phyloP scores from a whole-genome alignment of 225 moss, liverwort and hornwort species.

The Asterella californica region DNA sequence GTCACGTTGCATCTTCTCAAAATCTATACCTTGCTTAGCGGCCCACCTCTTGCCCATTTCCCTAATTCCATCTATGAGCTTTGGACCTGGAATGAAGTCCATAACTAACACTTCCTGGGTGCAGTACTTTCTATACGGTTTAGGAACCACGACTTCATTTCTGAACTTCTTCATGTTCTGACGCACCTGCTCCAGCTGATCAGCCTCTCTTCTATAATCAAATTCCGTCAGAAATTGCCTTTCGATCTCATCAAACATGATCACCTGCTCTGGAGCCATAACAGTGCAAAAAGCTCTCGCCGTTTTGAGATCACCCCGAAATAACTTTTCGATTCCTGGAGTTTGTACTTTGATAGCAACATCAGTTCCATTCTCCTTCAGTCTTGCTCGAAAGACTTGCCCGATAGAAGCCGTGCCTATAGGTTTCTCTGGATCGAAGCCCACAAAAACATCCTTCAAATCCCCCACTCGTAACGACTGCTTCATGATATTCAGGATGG shows the following conservation, averaged over 20 bases:
- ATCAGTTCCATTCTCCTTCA: slow-evolving; percentile 24
- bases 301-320: slow-evolving; percentile 25
- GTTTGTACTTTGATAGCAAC: slow-evolving; percentile 33
- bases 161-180: slow-evolving; percentile 25
- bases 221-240: slow-evolving; percentile 33
- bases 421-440: slow-evolving; percentile 1
- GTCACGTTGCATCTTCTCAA: slow-evolving; percentile 21
- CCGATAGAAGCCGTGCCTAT: slow-evolving; percentile 32
- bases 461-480: slow-evolving; percentile 18
- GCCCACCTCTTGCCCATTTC: slow-evolving; percentile 32
- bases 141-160: slow-evolving; percentile 27
- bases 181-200: slow-evolving; percentile 30
- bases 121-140: slow-evolving; percentile 32
- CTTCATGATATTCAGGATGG: slow-evolving; percentile 19
- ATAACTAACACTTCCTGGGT: slow-evolving; percentile 35
- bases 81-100: slow-evolving; percentile 36
- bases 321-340: slow-evolving; percentile 24
- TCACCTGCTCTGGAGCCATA: slow-evolving; percentile 29
- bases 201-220: slow-evolving; percentile 31
- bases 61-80: slow-evolving; percentile 38
- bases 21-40: slow-evolving; percentile 23
- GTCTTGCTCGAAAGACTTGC: slow-evolving; percentile 26
- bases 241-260: slow-evolving; percentile 31
- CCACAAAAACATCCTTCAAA: slow-evolving; percentile 20
- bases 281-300: slow-evolving; percentile 22